These are phyloP conservation scores for Puccinia hordei DNA, from an alignment of 1,284 basidiomycete species.

Conservation along the genomic window DNA sequence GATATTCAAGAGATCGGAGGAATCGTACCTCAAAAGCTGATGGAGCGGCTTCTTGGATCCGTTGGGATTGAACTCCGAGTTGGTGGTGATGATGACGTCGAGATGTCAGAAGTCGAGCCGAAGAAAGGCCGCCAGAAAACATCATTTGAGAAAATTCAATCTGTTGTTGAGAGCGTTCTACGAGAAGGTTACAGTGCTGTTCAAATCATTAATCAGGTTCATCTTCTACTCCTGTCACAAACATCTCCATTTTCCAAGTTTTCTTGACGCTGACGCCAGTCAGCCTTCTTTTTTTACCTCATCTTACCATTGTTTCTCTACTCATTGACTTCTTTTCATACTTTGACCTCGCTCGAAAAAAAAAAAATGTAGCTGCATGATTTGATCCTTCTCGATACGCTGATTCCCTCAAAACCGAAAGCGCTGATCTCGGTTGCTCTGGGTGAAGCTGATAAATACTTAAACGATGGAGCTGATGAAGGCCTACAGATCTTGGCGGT, in stretches of 20 bases:
- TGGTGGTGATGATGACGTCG: conserved; percentile 64
- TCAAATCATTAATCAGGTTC: conserved; percentile 84
- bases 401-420: conserved; percentile 78
- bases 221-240: conserved; percentile 51
- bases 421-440: conserved; percentile 78
- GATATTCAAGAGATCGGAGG: conserved; percentile 94
- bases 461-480: conserved; percentile 97
- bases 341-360: conserved; percentile 47
- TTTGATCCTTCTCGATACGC: conserved; percentile 77
- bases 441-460: conserved; percentile 92
- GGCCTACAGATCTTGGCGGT: conserved; percentile 91
- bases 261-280: background rate
- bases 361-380: conserved; percentile 76
- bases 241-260: background rate
- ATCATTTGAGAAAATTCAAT: conserved; percentile 72
- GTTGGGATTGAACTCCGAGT: conserved; percentile 71
- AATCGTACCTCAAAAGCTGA: conserved; percentile 77
- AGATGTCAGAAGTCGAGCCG: conserved; percentile 61
- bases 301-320: background rate
- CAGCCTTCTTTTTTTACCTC: background rate
- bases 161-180: conserved; percentile 73
- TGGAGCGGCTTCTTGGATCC: conserved; percentile 70
- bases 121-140: conserved; percentile 56
- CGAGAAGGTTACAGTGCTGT: conserved; percentile 89
- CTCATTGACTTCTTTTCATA: conserved; percentile 23